phyloP scores from a whole-genome alignment of 75 land plant genomes.

The Chamaecyparis obtusa region DNA sequence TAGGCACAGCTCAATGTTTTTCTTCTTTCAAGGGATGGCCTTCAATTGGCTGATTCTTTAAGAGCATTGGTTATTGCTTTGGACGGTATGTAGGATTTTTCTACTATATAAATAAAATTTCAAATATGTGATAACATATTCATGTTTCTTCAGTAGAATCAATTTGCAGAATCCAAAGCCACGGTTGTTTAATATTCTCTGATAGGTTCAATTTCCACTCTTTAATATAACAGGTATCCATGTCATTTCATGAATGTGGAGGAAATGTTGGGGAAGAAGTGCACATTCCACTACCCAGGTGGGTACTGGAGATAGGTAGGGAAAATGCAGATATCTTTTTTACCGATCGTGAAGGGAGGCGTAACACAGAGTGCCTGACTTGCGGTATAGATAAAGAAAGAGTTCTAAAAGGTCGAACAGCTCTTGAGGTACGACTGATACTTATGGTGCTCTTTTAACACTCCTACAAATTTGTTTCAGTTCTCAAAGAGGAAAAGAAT shows the following conservation, averaged over 20 bases:
- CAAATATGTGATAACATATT: background rate
- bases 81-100: background rate
- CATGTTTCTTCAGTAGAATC: background rate
- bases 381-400: conserved; percentile 91
- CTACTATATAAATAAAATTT: background rate
- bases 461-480: conserved; percentile 3
- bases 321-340: conserved; percentile 86
- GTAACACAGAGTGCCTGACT: conserved; percentile 85
- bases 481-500: background rate
- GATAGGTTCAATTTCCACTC: background rate
- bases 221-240: conserved; percentile 48
- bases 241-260: conserved; percentile 86
- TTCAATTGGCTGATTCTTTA: background rate
- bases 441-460: background rate
- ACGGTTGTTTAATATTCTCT: background rate
- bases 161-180: background rate
- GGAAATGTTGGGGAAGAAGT: conserved; percentile 63
- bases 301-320: conserved; percentile 84
- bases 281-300: conserved; percentile 69
- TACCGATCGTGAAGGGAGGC: conserved; percentile 82
- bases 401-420: conserved; percentile 81
- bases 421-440: conserved; percentile 56
- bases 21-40: background rate
- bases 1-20: background rate
- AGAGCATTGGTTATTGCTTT: background rate